Evolutionary conservation across 495 filamentous ascomycete genomes (phyloP).

Genomic region (Xylaria intraflava): DNA sequence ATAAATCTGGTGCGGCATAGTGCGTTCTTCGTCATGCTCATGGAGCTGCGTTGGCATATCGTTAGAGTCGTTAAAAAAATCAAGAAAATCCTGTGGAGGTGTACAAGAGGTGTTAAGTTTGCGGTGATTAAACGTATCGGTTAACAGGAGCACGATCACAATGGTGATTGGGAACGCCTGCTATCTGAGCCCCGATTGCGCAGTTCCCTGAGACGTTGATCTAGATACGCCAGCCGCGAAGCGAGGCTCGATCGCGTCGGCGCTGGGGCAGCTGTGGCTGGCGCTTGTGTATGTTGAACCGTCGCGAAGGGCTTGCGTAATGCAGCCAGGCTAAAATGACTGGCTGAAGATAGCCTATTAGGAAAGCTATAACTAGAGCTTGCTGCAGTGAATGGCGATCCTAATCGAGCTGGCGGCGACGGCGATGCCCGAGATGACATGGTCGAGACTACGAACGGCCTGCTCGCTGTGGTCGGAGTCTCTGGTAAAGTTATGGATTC

Average conservation of each 20-base stretch:
- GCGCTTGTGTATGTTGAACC: conserved; percentile 29
- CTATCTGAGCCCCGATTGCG: conserved; percentile 29
- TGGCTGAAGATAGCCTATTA: conserved; percentile 36
- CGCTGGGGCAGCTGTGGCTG: conserved; percentile 21
- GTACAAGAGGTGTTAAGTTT: conserved; percentile 4
- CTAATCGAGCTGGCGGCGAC: conserved; percentile 36
- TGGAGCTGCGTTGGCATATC: conserved; percentile 18
- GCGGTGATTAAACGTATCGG: background rate
- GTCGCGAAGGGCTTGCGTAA: conserved; percentile 43
- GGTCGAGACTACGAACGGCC: conserved; percentile 13
- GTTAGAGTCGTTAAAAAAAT: conserved; percentile 26
- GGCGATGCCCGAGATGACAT: conserved; percentile 15
- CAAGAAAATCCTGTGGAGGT: conserved; percentile 16
- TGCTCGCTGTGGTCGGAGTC: background rate
- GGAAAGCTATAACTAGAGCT: conserved; percentile 45
- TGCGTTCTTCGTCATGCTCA: conserved; percentile 6
- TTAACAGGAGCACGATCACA: conserved; percentile 18
- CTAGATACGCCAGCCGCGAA: conserved; percentile 45
- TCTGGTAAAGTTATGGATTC: background rate
- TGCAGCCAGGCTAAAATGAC: conserved; percentile 35
- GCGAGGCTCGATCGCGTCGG: conserved; percentile 33
- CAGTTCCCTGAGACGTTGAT: conserved; percentile 47
- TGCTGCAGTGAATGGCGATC: conserved; percentile 44
- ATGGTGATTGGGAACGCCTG: conserved; percentile 36
- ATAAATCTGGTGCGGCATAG: conserved; percentile 12